Conservation (phyloP, 2,329 filamentous ascomycete species). For the Teratosphaeria zuluensis region DNA sequence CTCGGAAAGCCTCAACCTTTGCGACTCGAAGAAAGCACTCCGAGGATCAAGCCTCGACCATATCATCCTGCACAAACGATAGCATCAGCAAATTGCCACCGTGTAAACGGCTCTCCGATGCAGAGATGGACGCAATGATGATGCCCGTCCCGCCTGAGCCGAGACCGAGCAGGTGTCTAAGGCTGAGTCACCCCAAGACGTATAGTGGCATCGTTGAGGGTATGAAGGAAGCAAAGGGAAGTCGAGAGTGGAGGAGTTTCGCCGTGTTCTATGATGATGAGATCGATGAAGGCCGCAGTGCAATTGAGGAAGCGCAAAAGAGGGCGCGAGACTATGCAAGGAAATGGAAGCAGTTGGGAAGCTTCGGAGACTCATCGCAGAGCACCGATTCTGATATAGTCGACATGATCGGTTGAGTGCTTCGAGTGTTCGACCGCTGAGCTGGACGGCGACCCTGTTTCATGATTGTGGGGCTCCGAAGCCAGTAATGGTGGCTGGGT, state of each 20-base stretch:
- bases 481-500: not conserved
- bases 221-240: constrained; percentile 23
- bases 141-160: constrained; percentile 21
- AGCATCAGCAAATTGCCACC: constrained; percentile 24
- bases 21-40: not conserved
- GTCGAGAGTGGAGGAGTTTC: constrained; percentile 25
- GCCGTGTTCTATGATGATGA: constrained; percentile 24
- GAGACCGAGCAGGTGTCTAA: constrained; percentile 19
- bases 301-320: constrained; percentile 17
- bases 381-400: constrained; percentile 9
- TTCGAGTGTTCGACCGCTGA: not conserved
- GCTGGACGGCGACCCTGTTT: not conserved
- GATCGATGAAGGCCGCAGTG: constrained; percentile 20
- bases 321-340: constrained; percentile 18
- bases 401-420: constrained; percentile 19
- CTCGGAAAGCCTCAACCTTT: not conserved
- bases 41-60: not conserved
- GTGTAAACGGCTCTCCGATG: constrained; percentile 19
- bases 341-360: constrained; percentile 15
- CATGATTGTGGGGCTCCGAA: not conserved
- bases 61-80: constrained; percentile 14
- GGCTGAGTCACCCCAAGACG: constrained; percentile 22
- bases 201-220: constrained; percentile 24
- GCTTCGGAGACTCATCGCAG: constrained; percentile 11
- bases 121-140: constrained; percentile 26